Percentiles rank a stretch among this genome's conserved stretches.
These are phyloP conservation scores for Melastoma candidum DNA, from an alignment of 441 rosid species.

Conservation along the genomic window DNA sequence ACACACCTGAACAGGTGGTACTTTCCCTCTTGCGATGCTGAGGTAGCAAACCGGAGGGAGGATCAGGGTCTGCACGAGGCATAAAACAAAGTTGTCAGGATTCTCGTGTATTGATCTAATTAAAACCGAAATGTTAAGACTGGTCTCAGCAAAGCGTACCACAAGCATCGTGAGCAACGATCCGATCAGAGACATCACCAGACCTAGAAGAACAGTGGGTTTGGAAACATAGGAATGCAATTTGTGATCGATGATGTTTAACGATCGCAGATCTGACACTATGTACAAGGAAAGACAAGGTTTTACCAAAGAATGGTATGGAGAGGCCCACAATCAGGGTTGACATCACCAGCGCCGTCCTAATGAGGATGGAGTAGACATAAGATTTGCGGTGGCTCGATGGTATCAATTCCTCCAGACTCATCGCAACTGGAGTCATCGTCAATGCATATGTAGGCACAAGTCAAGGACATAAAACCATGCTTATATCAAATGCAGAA, in stretches of 20 bases:
- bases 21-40: constrained; percentile 55
- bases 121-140: neutral
- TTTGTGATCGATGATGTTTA: no score
- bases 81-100: neutral
- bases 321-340: constrained; percentile 66
- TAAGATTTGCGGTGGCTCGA: constrained; percentile 38
- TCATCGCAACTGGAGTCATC: constrained; percentile 81
- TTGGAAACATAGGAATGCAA: no score
- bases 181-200: constrained; percentile 87
- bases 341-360: constrained; percentile 59
- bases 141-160: constrained; percentile 28
- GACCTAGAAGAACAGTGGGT: constrained; percentile 31
- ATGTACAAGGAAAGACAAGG: no score
- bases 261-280: no score
- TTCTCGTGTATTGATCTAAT: neutral
- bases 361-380: constrained; percentile 45
- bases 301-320: constrained; percentile 75
- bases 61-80: constrained; percentile 52
- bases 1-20: constrained; percentile 44
- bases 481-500: neutral
- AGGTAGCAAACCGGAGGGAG: constrained; percentile 79
- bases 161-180: constrained; percentile 92
- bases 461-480: constrained; percentile 24
- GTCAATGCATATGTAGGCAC: constrained; percentile 65
- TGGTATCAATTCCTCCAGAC: constrained; percentile 85